These are phyloP conservation scores for Thielaviopsis ethacetica DNA, from an alignment of 2,329 filamentous ascomycete genomes.

Conservation along the genomic window DNA sequence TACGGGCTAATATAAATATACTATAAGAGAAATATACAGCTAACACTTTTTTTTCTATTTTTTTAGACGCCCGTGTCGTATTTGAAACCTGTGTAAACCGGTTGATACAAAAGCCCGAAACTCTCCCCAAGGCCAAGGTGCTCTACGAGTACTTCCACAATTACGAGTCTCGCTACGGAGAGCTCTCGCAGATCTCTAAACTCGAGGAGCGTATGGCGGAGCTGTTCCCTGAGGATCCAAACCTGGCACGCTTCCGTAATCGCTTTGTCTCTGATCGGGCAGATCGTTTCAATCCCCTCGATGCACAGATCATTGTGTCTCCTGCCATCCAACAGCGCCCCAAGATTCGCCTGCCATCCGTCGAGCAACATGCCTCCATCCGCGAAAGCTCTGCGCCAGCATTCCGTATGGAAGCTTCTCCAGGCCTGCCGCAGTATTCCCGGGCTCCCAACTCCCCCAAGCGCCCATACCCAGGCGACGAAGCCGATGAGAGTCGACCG, in stretches of 20 bases:
- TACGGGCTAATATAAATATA: conserved; percentile 13
- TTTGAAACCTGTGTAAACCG: conserved; percentile 88
- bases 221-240: conserved; percentile 78
- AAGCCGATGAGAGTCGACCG: conserved; percentile 58
- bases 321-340: conserved; percentile 60
- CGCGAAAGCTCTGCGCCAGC: conserved; percentile 27
- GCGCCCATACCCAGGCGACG: conserved; percentile 47
- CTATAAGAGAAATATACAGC: conserved; percentile 13
- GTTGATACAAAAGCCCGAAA: conserved; percentile 61
- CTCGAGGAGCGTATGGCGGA: conserved; percentile 86
- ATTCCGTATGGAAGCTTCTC: conserved; percentile 17
- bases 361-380: conserved; percentile 32
- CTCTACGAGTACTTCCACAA: conserved; percentile 88
- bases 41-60: conserved; percentile 14
- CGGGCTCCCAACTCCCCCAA: conserved; percentile 39
- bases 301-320: conserved; percentile 69
- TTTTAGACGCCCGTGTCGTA: conserved; percentile 72
- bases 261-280: conserved; percentile 47
- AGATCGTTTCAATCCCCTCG: conserved; percentile 61
- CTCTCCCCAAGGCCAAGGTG: conserved; percentile 58
- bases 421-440: conserved; percentile 32
- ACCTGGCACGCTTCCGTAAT: conserved; percentile 55
- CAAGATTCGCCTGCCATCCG: conserved; percentile 36
- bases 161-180: conserved; percentile 87
- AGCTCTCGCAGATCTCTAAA: conserved; percentile 77